These are phyloP conservation scores for Backusella australiensis DNA, from an alignment of 192 early-diverging fungal species.

Conservation along the genomic window DNA sequence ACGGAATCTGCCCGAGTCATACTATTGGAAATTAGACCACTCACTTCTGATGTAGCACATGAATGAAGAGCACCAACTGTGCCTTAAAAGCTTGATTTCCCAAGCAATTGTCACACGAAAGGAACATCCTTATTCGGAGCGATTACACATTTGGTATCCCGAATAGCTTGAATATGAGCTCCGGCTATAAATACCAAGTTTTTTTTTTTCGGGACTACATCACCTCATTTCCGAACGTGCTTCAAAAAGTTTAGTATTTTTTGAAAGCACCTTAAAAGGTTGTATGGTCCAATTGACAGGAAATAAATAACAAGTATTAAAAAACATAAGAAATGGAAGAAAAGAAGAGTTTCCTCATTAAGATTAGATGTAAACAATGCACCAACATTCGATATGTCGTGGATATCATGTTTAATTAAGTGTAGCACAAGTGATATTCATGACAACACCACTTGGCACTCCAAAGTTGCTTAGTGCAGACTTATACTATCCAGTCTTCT, in stretches of 20 bases:
- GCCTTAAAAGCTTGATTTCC: slow-evolving; percentile 2
- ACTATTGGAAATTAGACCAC: slow-evolving; percentile 2
- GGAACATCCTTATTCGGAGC: background rate
- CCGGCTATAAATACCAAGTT: background rate
- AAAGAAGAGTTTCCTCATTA: background rate
- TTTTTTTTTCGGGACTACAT: background rate
- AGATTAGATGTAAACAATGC: slow-evolving; percentile 1
- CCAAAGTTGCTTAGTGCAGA: background rate
- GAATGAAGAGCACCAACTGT: background rate
- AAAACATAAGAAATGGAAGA: background rate
- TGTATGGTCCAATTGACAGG: background rate
- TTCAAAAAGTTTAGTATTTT: background rate
- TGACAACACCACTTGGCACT: background rate
- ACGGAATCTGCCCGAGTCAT: background rate
- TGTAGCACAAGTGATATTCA: background rate
- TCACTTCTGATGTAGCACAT: slow-evolving; percentile 1
- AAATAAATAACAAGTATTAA: background rate
- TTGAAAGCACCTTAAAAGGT: background rate
- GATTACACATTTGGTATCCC: background rate
- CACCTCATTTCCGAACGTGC: background rate
- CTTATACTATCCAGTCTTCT: background rate
- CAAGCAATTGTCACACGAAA: background rate
- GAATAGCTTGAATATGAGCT: background rate
- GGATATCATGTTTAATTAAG: background rate
- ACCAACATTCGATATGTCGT: background rate